A percentile compares a stretch with the other conserved stretches of the same genome.
Conservation (phyloP, 768 basidiomycete genomes). For the Trichaptum fuscoviolaceum region DNA sequence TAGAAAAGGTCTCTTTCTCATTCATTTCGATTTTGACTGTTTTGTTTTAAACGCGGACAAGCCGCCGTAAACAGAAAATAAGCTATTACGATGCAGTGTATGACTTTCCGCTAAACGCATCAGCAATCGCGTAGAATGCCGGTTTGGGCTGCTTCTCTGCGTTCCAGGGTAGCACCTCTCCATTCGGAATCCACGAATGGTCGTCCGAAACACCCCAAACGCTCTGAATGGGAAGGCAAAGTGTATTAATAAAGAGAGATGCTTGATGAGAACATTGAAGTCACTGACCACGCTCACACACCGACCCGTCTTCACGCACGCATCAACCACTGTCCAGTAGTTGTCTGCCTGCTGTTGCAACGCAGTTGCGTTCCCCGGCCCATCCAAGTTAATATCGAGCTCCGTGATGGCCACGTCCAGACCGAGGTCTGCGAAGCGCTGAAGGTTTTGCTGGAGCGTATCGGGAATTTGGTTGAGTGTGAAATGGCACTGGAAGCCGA, state of each 20-base stretch:
- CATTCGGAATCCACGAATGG: neutral
- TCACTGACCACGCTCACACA: constrained; percentile 13
- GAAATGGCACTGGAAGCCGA: constrained; percentile 6
- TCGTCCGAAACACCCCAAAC: neutral
- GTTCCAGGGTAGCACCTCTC: neutral
- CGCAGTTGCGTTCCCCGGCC: neutral
- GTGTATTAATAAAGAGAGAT: neutral
- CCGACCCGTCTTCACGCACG: neutral
- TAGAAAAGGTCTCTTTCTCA: too few relatives aligned
- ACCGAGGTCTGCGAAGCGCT: constrained; percentile 2
- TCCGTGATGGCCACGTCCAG: constrained; percentile 4
- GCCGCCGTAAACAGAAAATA: too few relatives aligned
- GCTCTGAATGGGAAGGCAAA: neutral
- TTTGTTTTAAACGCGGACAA: too few relatives aligned
- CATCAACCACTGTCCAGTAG: neutral
- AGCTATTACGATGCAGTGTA: neutral
- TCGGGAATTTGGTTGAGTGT: constrained; percentile 2
- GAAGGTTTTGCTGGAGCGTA: neutral
- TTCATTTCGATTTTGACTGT: too few relatives aligned
- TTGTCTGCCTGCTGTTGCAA: neutral
- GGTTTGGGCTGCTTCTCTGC: neutral
- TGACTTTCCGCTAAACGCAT: neutral
- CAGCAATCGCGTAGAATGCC: neutral
- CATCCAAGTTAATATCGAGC: neutral
- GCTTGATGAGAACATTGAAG: constrained; percentile 6